Base-by-base conservation (phyloP, 768 basidiomycete genomes). In the Leccinum incarnatum region DNA sequence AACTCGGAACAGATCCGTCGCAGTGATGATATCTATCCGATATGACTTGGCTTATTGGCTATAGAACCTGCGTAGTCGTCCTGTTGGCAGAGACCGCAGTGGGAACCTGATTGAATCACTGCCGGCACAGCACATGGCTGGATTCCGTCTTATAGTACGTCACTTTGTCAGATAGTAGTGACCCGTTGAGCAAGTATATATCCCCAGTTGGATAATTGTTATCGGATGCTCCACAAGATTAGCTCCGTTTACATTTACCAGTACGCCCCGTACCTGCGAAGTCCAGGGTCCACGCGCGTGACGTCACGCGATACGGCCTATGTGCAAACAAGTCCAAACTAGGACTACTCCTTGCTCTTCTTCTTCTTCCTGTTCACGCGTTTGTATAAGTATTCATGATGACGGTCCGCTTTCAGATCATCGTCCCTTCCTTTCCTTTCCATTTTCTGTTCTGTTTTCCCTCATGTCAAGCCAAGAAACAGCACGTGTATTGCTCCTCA, bases 401-500 rank as follows among this genome's bases (percentile, higher is more conserved):
- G 46, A 23, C 27, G 45, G 42, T 53, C 45, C 46, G 29, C 9
- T 52, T 19, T n/a, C 8, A 14, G 27, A 14, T 19, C 25, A 23
- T 34, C 9, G 15, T 10, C 30, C 14, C 47, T 36, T 15, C 5
- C 45, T 54, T 47, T 23, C 53, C 34, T 15, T 36, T 34, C 12
- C 32, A 34, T 34, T 14, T 12, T 34, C 32, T 34, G 32, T 34
- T 34, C 32, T 14, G 32, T 34, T 25, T n/a, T 5, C 49, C 54
- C n/a, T 37, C 5, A 32, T 12, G 25, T 48, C 29, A 12, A 61
- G 61, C 42, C 71, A 70, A 48, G 57, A 54, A 8, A 53, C 64
- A 1, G 32, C 63, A 46, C 81, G 80, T 56, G 80, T 83, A 25
- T 81, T 87, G 58, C 80, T 87, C 60, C 73, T 86, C 57, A 77